Evolutionary conservation across 2,329 filamentous ascomycete genomes (phyloP).

Genomic region (Xylaria sp.): DNA sequence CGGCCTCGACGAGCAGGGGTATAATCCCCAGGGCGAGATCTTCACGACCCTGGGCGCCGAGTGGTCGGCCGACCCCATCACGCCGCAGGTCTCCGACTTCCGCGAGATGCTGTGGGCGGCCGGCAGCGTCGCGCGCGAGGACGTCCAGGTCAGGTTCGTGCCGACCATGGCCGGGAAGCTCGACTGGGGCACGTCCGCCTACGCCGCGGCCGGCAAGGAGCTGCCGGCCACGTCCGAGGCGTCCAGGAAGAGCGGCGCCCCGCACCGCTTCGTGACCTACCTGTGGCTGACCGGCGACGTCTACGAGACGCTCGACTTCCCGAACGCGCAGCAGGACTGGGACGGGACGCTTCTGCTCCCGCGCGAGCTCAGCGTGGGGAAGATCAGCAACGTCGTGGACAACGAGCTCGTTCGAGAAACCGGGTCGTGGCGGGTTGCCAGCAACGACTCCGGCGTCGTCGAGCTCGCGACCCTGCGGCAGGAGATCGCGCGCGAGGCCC

Average conservation of each 20-base stretch:
- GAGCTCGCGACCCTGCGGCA: conserved; percentile 43
- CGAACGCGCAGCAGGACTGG: conserved; percentile 47
- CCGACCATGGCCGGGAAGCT: conserved; percentile 46
- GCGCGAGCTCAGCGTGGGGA: conserved; percentile 45
- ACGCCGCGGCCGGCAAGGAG: conserved; percentile 47
- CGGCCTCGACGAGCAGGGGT: conserved; percentile 42
- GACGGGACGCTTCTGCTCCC: conserved; percentile 47
- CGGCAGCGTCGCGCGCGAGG: conserved; percentile 37
- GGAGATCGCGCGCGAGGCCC: conserved; percentile 42
- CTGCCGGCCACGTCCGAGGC: conserved; percentile 42
- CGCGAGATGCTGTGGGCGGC: conserved; percentile 47
- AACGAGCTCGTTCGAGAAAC: conserved; percentile 43
- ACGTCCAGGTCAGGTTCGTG: conserved; percentile 39
- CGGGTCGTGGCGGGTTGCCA: conserved; percentile 43
- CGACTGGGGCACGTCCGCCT: conserved; percentile 46
- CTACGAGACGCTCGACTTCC: conserved; percentile 43
- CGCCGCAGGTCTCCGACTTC: conserved; percentile 42
- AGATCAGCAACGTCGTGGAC: conserved; percentile 44
- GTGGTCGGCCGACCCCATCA: conserved; percentile 45
- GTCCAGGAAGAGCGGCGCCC: conserved; percentile 41
- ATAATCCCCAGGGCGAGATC: conserved; percentile 42
- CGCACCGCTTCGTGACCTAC: conserved; percentile 46
- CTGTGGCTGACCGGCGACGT: conserved; percentile 48
- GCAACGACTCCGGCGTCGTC: conserved; percentile 37
- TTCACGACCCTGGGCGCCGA: conserved; percentile 47